phyloP scores from a whole-genome alignment of 306 rosid genomes.

The Prunus mongolica region DNA sequence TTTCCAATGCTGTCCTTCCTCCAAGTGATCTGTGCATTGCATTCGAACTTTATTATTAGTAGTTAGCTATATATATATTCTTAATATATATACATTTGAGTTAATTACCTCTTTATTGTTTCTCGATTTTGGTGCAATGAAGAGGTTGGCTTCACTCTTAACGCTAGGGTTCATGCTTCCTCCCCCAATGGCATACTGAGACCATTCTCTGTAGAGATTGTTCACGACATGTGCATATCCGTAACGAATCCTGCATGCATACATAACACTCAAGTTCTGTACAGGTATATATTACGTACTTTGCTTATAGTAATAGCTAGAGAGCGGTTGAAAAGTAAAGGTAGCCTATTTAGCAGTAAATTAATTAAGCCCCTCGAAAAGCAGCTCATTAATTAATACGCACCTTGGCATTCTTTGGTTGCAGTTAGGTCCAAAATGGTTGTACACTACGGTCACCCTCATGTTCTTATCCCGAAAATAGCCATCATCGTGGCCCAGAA shows the following conservation, averaged over 20 bases:
- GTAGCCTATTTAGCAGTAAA: too few relatives aligned
- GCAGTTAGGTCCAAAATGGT: conserved; percentile 47
- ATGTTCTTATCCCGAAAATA: conserved; percentile 25
- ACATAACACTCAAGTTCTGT: neutral
- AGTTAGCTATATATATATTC: too few relatives aligned
- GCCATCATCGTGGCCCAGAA: conserved; percentile 42
- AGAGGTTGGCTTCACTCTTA: conserved; percentile 45
- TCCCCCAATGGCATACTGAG: conserved; percentile 44
- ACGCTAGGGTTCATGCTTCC: conserved; percentile 49
- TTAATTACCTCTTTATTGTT: conserved; percentile 30
- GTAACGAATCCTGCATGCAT: conserved; percentile 21
- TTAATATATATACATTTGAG: neutral
- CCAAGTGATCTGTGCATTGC: conserved; percentile 22
- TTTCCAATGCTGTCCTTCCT: conserved; percentile 15
- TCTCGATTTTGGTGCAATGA: conserved; percentile 28
- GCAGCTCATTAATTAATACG: too few relatives aligned
- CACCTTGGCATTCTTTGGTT: conserved; percentile 46
- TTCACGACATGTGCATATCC: conserved; percentile 44
- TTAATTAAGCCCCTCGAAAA: too few relatives aligned
- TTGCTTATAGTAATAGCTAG: too few relatives aligned
- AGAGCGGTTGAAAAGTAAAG: too few relatives aligned
- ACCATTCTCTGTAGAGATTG: conserved; percentile 37
- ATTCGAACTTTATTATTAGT: too few relatives aligned
- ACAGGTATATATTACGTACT: too few relatives aligned
- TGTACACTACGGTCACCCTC: conserved; percentile 30